These are phyloP conservation scores for Mycena vitilis DNA, from an alignment of 768 basidiomycete species.

Conservation along the genomic window DNA sequence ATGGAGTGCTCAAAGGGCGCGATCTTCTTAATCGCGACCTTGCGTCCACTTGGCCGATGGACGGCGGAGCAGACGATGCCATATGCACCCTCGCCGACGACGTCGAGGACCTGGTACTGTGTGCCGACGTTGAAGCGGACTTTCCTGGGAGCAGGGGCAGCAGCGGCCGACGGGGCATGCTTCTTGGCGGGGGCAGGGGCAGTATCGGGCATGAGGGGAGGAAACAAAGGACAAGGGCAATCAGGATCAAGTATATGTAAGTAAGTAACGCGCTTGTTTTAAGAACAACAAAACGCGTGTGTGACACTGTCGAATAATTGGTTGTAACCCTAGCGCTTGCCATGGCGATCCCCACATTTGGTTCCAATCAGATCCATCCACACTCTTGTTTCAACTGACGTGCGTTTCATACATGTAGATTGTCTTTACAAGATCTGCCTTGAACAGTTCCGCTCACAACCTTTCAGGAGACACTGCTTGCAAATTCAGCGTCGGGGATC, in stretches of 20 bases:
- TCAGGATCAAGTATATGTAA: conserved; percentile 29
- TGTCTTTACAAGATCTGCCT: too few relatives aligned
- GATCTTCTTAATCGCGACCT: conserved; percentile 98
- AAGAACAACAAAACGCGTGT: conserved; percentile 31
- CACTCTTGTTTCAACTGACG: too few relatives aligned
- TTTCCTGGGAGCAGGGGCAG: conserved; percentile 76
- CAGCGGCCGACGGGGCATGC: conserved; percentile 53
- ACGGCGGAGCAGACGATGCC: conserved; percentile 96
- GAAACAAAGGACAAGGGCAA: conserved; percentile 9
- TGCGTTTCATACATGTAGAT: too few relatives aligned
- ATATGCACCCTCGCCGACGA: conserved; percentile 92
- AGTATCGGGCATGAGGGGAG: conserved; percentile 36
- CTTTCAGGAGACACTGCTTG: too few relatives aligned
- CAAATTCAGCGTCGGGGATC: too few relatives aligned
- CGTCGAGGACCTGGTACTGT: conserved; percentile 86
- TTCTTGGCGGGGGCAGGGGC: conserved; percentile 41
- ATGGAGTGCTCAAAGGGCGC: conserved; percentile 95
- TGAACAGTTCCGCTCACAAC: too few relatives aligned
- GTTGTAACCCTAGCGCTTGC: too few relatives aligned
- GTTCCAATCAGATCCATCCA: too few relatives aligned
- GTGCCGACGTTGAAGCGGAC: conserved; percentile 91
- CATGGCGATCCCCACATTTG: too few relatives aligned
- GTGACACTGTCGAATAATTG: too few relatives aligned
- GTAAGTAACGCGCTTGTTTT: conserved; percentile 25
- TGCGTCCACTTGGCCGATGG: conserved; percentile 86